Base-by-base conservation (phyloP, 495 filamentous ascomycete species). In the Talaromyces ruber region DNA sequence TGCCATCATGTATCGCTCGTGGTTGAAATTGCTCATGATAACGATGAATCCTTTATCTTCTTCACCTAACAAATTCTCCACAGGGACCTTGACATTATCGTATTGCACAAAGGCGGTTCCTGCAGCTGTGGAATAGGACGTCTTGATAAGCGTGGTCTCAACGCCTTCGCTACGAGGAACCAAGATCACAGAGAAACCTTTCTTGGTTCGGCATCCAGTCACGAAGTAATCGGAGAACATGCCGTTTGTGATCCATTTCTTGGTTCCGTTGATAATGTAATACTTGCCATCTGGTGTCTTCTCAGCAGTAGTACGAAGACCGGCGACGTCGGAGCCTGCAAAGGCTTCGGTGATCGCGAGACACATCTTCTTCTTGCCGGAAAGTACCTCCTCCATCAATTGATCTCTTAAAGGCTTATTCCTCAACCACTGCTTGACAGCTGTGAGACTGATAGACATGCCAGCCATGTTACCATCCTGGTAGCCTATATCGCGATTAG, bases 181-280 rank as follows among this genome's bases (percentile, higher is more conserved):
- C 59, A 96, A 75, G 1, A 96, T 72, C 7, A 96, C 90, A 3
- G 83, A 86, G 63, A 93, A 86, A 22, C 89, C 91, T 76, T 93
- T 93, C 53, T 86, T 87, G 3, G 91, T 96, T 66, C 84, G 84
- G 69, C 91, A 92, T 34, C 86, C 91, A 18, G 83, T 86, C 56
- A 93, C 88, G 68, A 95, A 95, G 76, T 92, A 93, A 71, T 93
- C 90, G 65, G 78, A 79, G 72, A 85, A 93, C 74, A 86, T 86
- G 62, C 90, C 91, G 79, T 96, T 96, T 43, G 91, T 96, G 75
- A 93, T 93, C 90, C 91, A 95, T 76, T 93, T 93, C 81, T 93
- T 95, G 66, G 89, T 93, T 63, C 91, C 91, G 72, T 91, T 92
- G 64, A 95, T 83, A 63, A 93, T 87, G 71, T 92, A 95, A 73